A percentile compares a stretch with the other conserved stretches of the same genome.
phyloP scores from a whole-genome alignment of 345 rosid genomes.

The Populus pruinosa region DNA sequence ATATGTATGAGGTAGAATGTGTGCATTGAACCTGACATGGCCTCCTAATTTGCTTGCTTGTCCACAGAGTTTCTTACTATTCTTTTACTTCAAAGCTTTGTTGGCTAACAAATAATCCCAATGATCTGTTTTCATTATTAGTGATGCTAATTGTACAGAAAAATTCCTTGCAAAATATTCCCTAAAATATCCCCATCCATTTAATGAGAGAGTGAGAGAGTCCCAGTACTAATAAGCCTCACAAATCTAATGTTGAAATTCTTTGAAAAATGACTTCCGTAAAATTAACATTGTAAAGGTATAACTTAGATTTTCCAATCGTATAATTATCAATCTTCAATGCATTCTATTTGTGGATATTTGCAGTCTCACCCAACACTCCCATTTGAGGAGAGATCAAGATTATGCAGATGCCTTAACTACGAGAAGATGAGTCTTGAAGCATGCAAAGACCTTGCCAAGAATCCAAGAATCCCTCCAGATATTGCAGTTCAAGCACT shows the following conservation, averaged over 20 bases:
- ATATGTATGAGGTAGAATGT: background rate
- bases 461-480: conserved; percentile 83
- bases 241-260: background rate
- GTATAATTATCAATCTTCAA: background rate
- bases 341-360: background rate
- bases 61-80: background rate
- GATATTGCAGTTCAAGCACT: conserved; percentile 62
- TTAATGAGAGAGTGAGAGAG: background rate
- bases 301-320: background rate
- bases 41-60: background rate
- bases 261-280: background rate
- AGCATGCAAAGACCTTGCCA: conserved; percentile 71
- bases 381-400: conserved; percentile 56
- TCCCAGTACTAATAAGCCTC: background rate
- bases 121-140: background rate
- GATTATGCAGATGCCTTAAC: conserved; percentile 61
- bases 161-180: background rate
- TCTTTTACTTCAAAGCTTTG: background rate
- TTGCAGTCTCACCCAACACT: conserved; percentile 68
- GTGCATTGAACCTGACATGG: background rate
- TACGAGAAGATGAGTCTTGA: conserved; percentile 66
- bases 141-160: background rate
- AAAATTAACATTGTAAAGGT: too few species aligned
- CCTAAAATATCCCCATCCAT: background rate
- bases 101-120: background rate